Percentiles rank a stretch among this genome's conserved stretches.
phyloP scores from a whole-genome alignment of 169 alveolate genomes.

The Theileria sp. region DNA sequence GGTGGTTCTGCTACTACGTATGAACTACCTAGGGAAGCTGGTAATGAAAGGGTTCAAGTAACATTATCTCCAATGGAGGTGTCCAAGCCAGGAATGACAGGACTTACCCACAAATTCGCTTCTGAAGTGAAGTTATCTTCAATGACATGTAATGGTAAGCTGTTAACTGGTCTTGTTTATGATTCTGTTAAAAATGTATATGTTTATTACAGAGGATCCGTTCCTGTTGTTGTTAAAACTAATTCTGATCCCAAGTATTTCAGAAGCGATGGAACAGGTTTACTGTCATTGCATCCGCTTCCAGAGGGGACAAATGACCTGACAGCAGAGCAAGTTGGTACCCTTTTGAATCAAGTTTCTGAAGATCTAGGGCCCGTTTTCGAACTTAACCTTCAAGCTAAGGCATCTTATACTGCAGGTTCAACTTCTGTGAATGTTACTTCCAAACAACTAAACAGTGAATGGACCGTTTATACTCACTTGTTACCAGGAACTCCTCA shows the following conservation, averaged over 20 bases:
- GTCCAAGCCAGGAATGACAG: not conserved
- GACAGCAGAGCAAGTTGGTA: not conserved
- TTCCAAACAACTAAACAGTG: not conserved
- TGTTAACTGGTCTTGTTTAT: not conserved
- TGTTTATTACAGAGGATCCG: not conserved
- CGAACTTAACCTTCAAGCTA: conserved; percentile 1
- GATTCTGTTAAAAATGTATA: not conserved
- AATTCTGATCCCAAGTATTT: conserved; percentile 7
- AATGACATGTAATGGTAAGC: not conserved
- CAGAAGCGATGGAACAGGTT: not conserved
- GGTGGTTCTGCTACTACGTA: not conserved
- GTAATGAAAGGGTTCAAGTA: conserved; percentile 1
- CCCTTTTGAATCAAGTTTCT: not conserved
- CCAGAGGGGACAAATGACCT: not conserved
- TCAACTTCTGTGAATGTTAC: not conserved
- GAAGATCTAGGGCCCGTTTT: not conserved
- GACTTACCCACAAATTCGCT: conserved; percentile 4
- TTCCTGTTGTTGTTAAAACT: conserved; percentile 9
- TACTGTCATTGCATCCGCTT: not conserved
- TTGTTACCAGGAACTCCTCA: not conserved
- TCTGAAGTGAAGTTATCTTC: not conserved
- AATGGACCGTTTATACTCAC: not conserved
- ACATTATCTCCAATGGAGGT: not conserved
- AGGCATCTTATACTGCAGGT: not conserved
- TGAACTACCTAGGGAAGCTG: not conserved